Base-by-base conservation (phyloP, 2,329 filamentous ascomycete species). In the Hypoxylon sp. region DNA sequence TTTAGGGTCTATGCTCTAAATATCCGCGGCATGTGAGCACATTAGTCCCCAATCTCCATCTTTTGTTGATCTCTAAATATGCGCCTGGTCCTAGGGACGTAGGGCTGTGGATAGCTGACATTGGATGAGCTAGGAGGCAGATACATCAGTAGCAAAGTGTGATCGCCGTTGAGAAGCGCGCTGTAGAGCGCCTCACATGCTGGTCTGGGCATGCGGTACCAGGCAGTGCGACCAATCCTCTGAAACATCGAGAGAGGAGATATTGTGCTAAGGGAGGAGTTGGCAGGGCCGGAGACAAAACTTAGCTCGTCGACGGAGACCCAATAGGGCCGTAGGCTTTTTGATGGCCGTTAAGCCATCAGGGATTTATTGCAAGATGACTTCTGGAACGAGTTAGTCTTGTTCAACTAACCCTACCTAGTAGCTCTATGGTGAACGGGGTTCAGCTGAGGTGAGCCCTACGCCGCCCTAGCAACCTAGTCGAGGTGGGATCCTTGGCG, bases 371-470 rank as follows among this genome's bases (percentile, higher is more conserved):
- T 64, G 48, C 44, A 49, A 63, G 63, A 58, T 48, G 50, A 69
- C 54, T 64, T 51, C 68, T 65, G 37, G 68, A 72, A 64, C 48
- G 20, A 67, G 65, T 64, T 72, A 72, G 70, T 61, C 53, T 58
- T 53, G 31, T 27, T 61, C 54, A 31, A 58, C 58, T 58, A 65
- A 58, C 65, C 59, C 61, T 61, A 66, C 58, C 61, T 62, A 49
- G 64, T 55, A 60, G 61, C 25, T 33, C 60, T 53, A 48, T 62
- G 61, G 56, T 66, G 64, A 67, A 68, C 61, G 58, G 58, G 64
- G 61, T 73, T 73, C 71, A 73, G 71, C 71, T 73, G 69, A 73
- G 66, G 67, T 73, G 71, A 73, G 69, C 71, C 71, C 66, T 73
- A 71, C 44, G 69, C 64, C 53, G 51, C 66, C 64, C 51, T 66